These are phyloP conservation scores for Leccinum solheimii DNA, from an alignment of 1,284 basidiomycete genomes.

Conservation along the genomic window DNA sequence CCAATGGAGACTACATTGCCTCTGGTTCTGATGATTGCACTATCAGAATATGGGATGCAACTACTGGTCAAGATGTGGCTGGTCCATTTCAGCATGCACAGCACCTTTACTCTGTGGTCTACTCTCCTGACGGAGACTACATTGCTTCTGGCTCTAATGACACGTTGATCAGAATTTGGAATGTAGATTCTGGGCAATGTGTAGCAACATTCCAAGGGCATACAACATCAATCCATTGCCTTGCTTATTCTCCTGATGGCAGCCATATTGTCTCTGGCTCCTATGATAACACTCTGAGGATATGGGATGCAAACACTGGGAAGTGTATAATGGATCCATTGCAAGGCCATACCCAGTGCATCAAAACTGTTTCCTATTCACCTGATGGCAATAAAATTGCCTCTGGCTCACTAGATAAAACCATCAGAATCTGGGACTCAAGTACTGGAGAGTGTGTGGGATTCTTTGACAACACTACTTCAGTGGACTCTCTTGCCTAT, in stretches of 20 bases:
- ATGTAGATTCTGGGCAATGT: slow-evolving; percentile 9
- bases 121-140: slow-evolving; percentile 18
- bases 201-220: slow-evolving; percentile 8
- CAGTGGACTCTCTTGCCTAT: slow-evolving; percentile 16
- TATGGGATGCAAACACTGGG: slow-evolving; percentile 19
- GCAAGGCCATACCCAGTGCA: not conserved
- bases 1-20: slow-evolving; percentile 14
- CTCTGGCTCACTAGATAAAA: slow-evolving; percentile 15
- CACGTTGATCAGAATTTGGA: slow-evolving; percentile 12
- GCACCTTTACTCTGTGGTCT: not conserved
- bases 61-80: slow-evolving; percentile 14
- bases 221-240: not conserved
- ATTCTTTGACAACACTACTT: slow-evolving; percentile 3
- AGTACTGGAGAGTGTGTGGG: slow-evolving; percentile 12
- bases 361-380: slow-evolving; percentile 17
- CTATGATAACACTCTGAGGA: not conserved
- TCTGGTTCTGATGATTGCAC: slow-evolving; percentile 12
- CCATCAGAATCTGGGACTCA: slow-evolving; percentile 18
- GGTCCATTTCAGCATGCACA: slow-evolving; percentile 9
- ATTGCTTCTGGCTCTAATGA: slow-evolving; percentile 17
- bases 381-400: slow-evolving; percentile 7
- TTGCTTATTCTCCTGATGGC: slow-evolving; percentile 21
- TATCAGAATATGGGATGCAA: slow-evolving; percentile 18
- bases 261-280: slow-evolving; percentile 13
- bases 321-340: not conserved